phyloP scores from a whole-genome alignment of 1,284 basidiomycete genomes.

The Mixia osmundae region DNA sequence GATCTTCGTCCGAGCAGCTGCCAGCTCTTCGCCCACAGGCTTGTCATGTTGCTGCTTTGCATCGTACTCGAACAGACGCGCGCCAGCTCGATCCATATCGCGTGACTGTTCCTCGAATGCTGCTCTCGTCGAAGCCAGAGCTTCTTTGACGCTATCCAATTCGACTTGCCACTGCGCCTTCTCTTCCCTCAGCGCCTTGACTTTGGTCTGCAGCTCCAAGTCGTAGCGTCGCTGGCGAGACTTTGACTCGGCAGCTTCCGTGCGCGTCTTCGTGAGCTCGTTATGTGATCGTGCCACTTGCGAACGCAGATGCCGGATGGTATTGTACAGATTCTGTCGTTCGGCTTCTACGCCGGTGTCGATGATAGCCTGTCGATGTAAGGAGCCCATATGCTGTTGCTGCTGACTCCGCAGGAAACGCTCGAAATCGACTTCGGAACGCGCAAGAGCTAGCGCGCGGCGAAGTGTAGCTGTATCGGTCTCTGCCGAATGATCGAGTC shows the following conservation, averaged over 20 bases:
- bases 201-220: slow-evolving; percentile 9
- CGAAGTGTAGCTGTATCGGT: no score
- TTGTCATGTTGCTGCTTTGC: no score
- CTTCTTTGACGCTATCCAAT: no score
- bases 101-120: no score
- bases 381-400: slow-evolving; percentile 36
- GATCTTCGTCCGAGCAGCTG: no score
- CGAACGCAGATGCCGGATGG: neutral
- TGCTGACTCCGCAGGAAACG: neutral
- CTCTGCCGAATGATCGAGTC: no score
- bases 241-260: neutral
- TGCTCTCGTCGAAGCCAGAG: no score
- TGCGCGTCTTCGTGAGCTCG: neutral
- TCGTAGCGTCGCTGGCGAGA: slow-evolving; percentile 9
- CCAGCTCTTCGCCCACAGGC: no score
- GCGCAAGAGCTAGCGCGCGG: neutral
- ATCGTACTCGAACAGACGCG: no score
- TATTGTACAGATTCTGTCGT: slow-evolving; percentile 36
- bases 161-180: no score
- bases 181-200: slow-evolving; percentile 3
- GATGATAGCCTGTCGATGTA: slow-evolving; percentile 45
- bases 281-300: slow-evolving; percentile 7
- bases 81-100: no score
- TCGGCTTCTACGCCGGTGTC: slow-evolving; percentile 49
- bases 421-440: neutral